Conservation (phyloP, 352 stramenopile genomes). For the Phytophthora sp. region DNA sequence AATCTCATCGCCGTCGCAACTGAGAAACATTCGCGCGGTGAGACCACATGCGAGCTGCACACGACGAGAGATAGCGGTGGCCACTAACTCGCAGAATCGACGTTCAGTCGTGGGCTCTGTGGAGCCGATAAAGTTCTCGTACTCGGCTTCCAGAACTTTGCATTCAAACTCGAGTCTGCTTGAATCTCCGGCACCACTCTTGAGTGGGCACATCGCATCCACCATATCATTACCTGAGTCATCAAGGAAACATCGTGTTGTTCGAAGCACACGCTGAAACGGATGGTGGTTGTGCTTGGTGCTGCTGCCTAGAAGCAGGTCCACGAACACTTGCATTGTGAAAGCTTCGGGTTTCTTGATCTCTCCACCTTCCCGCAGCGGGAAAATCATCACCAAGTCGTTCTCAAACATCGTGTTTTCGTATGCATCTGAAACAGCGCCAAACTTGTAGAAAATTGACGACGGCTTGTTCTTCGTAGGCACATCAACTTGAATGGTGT, state of each 20-base stretch:
- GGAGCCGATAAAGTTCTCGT: conserved; percentile 53
- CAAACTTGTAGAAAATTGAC: conserved; percentile 34
- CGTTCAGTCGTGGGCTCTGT: conserved; percentile 44
- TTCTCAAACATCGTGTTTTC: conserved; percentile 68
- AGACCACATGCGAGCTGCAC: conserved; percentile 73
- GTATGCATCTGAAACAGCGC: conserved; percentile 23
- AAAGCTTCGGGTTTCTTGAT: conserved; percentile 59
- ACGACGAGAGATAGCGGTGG: conserved; percentile 57
- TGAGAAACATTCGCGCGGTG: conserved; percentile 74
- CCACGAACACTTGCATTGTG: conserved; percentile 57
- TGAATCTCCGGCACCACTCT: conserved; percentile 39
- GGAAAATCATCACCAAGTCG: conserved; percentile 81
- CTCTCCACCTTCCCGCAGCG: conserved; percentile 56
- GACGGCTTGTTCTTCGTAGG: conserved; percentile 26
- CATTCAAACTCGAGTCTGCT: conserved; percentile 29
- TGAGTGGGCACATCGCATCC: conserved; percentile 17
- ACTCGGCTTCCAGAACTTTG: conserved; percentile 54
- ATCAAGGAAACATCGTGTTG: conserved; percentile 64
- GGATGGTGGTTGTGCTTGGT: conserved; percentile 36
- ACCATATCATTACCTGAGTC: conserved; percentile 52
- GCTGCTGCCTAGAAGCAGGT: conserved; percentile 60
- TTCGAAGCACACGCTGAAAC: conserved; percentile 65
- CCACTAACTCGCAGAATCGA: conserved; percentile 68
- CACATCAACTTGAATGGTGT: conserved; percentile 42
- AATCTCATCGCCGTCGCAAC: conserved; percentile 68